Evolutionary conservation across 2,329 filamentous ascomycete genomes (phyloP).

Genomic region (Colletotrichum brevisporum): DNA sequence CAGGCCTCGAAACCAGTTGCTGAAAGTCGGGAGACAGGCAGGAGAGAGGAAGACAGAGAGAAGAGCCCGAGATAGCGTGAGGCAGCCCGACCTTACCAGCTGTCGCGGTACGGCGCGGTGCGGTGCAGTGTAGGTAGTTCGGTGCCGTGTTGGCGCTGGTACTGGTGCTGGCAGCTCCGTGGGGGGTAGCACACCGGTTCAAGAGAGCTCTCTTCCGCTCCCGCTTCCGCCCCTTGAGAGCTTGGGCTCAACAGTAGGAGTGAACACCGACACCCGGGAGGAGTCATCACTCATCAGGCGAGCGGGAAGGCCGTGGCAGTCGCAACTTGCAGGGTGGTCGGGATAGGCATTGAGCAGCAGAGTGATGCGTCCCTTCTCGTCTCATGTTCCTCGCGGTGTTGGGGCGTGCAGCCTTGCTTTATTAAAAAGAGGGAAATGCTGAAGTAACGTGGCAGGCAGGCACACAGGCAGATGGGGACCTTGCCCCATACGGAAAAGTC

Average conservation of each 20-base stretch:
- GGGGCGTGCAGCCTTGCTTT: conserved; percentile 39
- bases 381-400: conserved; percentile 31
- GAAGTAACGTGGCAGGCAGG: conserved; percentile 35
- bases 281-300: conserved; percentile 9
- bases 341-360: conserved; percentile 34
- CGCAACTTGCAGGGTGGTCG: conserved; percentile 11
- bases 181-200: not conserved
- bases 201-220: conserved; percentile 14
- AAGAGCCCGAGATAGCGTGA: conserved; percentile 6
- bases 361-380: conserved; percentile 31
- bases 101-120: too few species aligned
- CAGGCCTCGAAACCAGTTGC: conserved; percentile 22
- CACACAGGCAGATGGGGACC: conserved; percentile 27
- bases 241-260: conserved; percentile 26
- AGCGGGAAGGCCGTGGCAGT: not conserved
- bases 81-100: not conserved
- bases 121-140: too few species aligned
- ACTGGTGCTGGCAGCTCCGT: conserved; percentile 18
- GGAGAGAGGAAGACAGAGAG: not conserved
- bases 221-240: conserved; percentile 18
- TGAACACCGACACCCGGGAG: not conserved
- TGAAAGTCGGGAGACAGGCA: conserved; percentile 9
- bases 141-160: conserved; percentile 4
- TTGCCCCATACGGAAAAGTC: conserved; percentile 37
- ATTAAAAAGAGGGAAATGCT: conserved; percentile 35